These are phyloP conservation scores for Paracamarosporium sp. DNA, from an alignment of 2,329 filamentous ascomycete species.

Conservation along the genomic window DNA sequence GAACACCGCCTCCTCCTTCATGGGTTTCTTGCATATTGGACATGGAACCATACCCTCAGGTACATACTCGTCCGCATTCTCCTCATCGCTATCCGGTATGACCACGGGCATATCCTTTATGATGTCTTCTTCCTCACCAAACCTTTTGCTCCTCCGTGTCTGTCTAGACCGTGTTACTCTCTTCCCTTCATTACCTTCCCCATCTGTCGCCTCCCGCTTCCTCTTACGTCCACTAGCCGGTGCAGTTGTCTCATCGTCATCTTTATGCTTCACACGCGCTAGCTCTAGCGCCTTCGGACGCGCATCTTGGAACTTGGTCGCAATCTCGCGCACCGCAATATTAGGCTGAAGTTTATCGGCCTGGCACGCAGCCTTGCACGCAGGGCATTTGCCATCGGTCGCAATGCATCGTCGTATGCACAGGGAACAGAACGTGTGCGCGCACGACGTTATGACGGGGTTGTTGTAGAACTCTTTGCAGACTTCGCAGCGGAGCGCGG, in stretches of 20 bases:
- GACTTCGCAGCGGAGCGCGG: conserved; percentile 89
- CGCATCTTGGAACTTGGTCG: conserved; percentile 75
- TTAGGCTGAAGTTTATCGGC: conserved; percentile 86
- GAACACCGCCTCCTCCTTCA: conserved; percentile 82
- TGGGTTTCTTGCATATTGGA: conserved; percentile 78
- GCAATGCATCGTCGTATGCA: conserved; percentile 90
- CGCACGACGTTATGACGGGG: conserved; percentile 93
- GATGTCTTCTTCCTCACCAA: conserved; percentile 26
- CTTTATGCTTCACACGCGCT: conserved; percentile 58
- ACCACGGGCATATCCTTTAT: conserved; percentile 41
- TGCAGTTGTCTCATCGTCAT: conserved; percentile 19
- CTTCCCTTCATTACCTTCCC: conserved; percentile 50
- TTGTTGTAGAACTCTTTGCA: conserved; percentile 98
- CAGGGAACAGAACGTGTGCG: conserved; percentile 94
- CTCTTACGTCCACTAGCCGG: conserved; percentile 50
- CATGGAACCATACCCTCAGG: conserved; percentile 79
- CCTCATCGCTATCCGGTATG: conserved; percentile 48
- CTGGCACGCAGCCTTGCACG: conserved; percentile 80
- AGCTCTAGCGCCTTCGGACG: conserved; percentile 69
- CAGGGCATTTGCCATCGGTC: conserved; percentile 84
- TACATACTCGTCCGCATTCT: conserved; percentile 53
- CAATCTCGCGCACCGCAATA: conserved; percentile 82
- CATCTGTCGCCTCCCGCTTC: conserved; percentile 58
- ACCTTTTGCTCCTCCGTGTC: conserved; percentile 48
- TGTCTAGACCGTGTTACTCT: conserved; percentile 41